Evolutionary conservation across 495 filamentous ascomycete genomes (phyloP), one percentile per base, ranked within the genome.

Genomic region (Xylaria scruposa): DNA sequence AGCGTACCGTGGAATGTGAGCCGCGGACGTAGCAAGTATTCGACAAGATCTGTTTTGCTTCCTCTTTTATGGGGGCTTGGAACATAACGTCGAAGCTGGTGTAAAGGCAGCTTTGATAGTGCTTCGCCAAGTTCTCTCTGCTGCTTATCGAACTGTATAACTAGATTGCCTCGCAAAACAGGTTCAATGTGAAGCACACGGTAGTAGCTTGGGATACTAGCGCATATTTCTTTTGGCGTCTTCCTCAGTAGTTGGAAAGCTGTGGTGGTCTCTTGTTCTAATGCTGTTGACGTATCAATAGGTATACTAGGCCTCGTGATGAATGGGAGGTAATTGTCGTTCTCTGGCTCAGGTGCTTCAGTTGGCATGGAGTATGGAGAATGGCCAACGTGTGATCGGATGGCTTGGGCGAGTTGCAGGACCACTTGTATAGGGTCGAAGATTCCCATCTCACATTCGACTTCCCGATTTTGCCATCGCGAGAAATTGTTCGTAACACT

Each of bases 161-260:
- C 56, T 0, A 85, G 74, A 62, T 83, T 77, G 15, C 31, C 67
- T 10, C 83, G 77, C 21, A 85, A 63, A 26, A 85, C 72, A 24
- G 78, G 80, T 54, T 85, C 83, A 26, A 82, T 78, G 53, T 84
- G 83, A 19, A 84, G 78, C 64, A 84, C 76, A n/a, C 81, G 74
- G 59, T 78, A 82, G 8, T 65, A 46, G 26, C 70, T 36, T 8
- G 78, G 75, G 36, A 83, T 74, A 7, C 71, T 71, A 13, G 62
- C 73, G 44, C 78, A 80, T 15, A 85, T 80, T 36, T 84, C 58
- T 24, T 10, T 61, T 3, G 54, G 54, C 54, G 54, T 58, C 54
- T 58, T 58, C 29, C 12, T 29, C 15, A 58, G 26, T 15, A 58
- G 54, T 10, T 33, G 24, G 26, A 58, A 58, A 19, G 26, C 15